phyloP scores from a whole-genome alignment of 495 filamentous ascomycete species.

The Pyrenula aspistea region DNA sequence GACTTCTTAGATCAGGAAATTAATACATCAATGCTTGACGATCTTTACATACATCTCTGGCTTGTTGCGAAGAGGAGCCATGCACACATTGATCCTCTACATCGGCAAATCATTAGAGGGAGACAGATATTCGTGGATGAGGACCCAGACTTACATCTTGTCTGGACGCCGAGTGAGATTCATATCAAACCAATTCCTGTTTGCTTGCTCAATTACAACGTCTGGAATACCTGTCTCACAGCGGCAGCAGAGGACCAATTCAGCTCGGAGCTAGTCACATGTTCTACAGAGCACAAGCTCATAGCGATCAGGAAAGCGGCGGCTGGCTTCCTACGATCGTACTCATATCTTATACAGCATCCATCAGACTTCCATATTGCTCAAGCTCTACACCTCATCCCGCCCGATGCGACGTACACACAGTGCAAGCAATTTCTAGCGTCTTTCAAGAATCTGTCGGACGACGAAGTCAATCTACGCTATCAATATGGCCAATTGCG shows the following conservation, averaged over 20 bases:
- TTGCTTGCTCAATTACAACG: constrained; percentile 30
- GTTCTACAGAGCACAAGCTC: not conserved
- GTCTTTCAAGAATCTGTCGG: not conserved
- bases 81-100: constrained; percentile 21
- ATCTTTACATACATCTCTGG: constrained; percentile 14
- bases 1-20: not conserved
- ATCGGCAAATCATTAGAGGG: constrained; percentile 25
- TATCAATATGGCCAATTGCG: constrained; percentile 30
- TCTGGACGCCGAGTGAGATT: constrained; percentile 39
- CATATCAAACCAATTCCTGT: constrained; percentile 45
- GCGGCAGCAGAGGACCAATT: not conserved
- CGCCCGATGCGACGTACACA: not conserved
- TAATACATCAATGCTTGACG: not conserved
- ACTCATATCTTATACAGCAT: constrained; percentile 23
- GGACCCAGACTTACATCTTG: constrained; percentile 36
- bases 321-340: constrained; percentile 28
- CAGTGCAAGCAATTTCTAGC: not conserved
- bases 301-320: constrained; percentile 9
- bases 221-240: constrained; percentile 28
- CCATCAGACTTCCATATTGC: constrained; percentile 29
- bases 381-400: not conserved
- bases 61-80: constrained; percentile 15
- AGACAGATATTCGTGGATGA: constrained; percentile 37
- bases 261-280: not conserved
- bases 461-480: constrained; percentile 10